Evolutionary conservation across 768 basidiomycete species (phyloP), one percentile per base, ranked within the genome.

Genomic region (Tylopilus felleus): DNA sequence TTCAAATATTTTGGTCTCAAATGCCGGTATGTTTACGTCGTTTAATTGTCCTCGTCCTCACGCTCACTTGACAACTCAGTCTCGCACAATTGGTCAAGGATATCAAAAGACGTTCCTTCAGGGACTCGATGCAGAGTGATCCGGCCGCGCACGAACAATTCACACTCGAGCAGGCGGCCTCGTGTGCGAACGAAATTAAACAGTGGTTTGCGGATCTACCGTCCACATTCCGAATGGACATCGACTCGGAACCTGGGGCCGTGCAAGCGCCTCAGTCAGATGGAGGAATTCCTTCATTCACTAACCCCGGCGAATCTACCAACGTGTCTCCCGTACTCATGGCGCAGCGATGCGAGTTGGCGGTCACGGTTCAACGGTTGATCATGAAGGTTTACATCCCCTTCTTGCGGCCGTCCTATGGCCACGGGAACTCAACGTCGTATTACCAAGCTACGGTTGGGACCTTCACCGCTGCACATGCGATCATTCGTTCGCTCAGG

Each of bases 321-420:
- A 46, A 51, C 14, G 53, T 60, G 10, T 73, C 77, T 8, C 71
- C 74, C 1, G 61, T 72, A 10, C 73, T 82, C 28, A 63, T 75
- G 45, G 75, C 75, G 12, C 80, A 86, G 62, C 77, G 79, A 38
- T 80, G 80, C 69, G 83, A 88, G 58, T 70, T 90, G 46, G 76
- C 77, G 1, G 77, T 87, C 41, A 73, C 80, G 47, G 82, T 83
- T 5, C 77, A 88, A 58, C 70, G 81, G 36, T 65, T 90, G 49
- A 73, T 87, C 50, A 70, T 89, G 57, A 82, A 81, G 67, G 72
- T 81, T 7, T 90, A 85, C 64, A 64, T 82, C n/a, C 88, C 89
- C 0, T 87, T 89, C 68, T 68, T 89, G 55, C 73, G 75, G 14
- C 71, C 72, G 8, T 66, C 71, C 43, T 61, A 63, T 55, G 33